Evolutionary conservation across 108 stramenopile species (phyloP), one percentile per base, ranked within the genome.

Genomic region (Cyclotella cryptica): DNA sequence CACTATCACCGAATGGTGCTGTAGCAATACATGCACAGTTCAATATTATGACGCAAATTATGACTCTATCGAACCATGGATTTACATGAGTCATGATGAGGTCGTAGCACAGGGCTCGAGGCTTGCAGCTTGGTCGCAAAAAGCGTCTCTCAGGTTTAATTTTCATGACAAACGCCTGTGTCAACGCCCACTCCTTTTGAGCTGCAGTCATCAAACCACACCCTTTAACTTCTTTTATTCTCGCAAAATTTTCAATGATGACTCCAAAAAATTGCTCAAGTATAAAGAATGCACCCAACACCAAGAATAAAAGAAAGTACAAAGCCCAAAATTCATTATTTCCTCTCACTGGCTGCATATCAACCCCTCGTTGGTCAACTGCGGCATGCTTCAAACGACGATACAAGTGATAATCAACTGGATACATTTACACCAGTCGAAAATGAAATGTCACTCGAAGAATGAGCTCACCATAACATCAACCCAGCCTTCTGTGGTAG

Each of bases 231-330:
- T 77, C 83, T 22, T 77, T 87, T 61, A 90, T 63, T 57, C n/a
- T 53, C 19, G 86, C 74, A 83, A 91, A 93, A 67, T 87, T 84
- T 63, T 91, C 86, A 60, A 91, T 84, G 63, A 90, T 85, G 13
- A 90, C 87, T 10, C 90, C 92, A 14, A 92, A 88, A 78, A 93
- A 91, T 14, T 90, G 81, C 74, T 93, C 88, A 54, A 90, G 76
- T 42, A 90, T 77, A 60, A 93, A 87, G 78, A 90, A 91, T 28
- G 86, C 68, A 21, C 89, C 88, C 21, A 93, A 58, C 14, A 91
- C 46, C 19, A 89, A 76, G 66, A 89, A 90, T 9, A 78, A 11
- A 60, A 90, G 64, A 70, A 91, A 93, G 75, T 71, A 89, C 43
- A 71, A 42, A 21, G 85, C 73, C 70, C 81, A 74, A 28, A 54